Percentiles rank a stretch among this genome's conserved stretches.
phyloP scores from a whole-genome alignment of 768 basidiomycete genomes.

The Naganishia vishniacii region DNA sequence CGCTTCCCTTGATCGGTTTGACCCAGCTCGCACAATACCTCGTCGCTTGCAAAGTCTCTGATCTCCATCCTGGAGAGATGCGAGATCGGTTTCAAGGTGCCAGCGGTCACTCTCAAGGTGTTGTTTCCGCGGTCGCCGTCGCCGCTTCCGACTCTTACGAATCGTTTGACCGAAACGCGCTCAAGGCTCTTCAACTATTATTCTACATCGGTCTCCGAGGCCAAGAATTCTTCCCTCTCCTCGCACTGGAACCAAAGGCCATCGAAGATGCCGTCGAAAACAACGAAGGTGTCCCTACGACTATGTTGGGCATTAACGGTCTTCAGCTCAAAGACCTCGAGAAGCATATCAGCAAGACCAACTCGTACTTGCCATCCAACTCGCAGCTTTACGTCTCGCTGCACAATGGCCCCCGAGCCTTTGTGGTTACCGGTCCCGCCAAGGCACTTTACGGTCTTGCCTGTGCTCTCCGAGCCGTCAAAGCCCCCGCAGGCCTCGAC shows the following conservation, averaged over 20 bases:
- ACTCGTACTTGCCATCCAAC: constrained; percentile 71
- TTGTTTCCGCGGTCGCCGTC: constrained; percentile 86
- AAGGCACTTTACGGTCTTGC: constrained; percentile 90
- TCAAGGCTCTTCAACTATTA: constrained; percentile 82
- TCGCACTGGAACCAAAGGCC: constrained; percentile 80
- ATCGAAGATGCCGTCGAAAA: constrained; percentile 82
- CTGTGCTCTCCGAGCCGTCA: constrained; percentile 79
- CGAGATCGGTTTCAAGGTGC: constrained; percentile 70
- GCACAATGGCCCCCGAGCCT: constrained; percentile 82
- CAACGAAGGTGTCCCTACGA: constrained; percentile 85
- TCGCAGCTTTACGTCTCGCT: constrained; percentile 81
- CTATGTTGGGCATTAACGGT: constrained; percentile 88
- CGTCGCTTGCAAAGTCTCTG: constrained; percentile 66
- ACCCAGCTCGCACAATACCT: constrained; percentile 94
- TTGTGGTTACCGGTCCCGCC: constrained; percentile 87
- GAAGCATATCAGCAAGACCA: constrained; percentile 76
- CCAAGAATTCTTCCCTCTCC: constrained; percentile 87
- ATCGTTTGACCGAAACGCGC: constrained; percentile 66
- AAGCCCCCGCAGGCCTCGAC: constrained; percentile 77
- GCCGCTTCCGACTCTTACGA: constrained; percentile 71
- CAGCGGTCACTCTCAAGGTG: constrained; percentile 95
- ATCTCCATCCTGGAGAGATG: constrained; percentile 73
- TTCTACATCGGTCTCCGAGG: constrained; percentile 91
- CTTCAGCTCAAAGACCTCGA: constrained; percentile 66
- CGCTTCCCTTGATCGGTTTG: constrained; percentile 90